phyloP scores from a whole-genome alignment of 495 filamentous ascomycete species.

The Penicillium cinerascens region DNA sequence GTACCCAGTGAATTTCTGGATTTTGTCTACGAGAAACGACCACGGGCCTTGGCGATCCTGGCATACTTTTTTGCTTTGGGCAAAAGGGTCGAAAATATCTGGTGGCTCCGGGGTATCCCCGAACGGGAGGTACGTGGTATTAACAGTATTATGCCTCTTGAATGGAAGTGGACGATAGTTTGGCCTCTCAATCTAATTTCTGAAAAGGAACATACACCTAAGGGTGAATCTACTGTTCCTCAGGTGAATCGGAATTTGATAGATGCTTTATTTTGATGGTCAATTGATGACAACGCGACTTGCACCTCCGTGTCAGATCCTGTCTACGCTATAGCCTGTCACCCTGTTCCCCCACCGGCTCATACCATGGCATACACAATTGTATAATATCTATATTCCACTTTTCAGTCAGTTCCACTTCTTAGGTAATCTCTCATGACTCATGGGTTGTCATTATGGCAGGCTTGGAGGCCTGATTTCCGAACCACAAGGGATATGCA shows the following conservation, averaged over 20 bases:
- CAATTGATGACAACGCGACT: not conserved
- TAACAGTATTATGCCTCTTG: constrained; percentile 25
- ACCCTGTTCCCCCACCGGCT: too few species aligned
- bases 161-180: constrained; percentile 36
- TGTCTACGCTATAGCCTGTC: not conserved
- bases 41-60: constrained; percentile 33
- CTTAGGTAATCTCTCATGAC: not conserved
- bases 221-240: not conserved
- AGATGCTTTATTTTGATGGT: not conserved
- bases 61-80: constrained; percentile 39
- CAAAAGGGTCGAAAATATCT: constrained; percentile 25
- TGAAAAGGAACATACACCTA: not conserved
- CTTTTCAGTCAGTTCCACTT: too few species aligned
- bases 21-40: constrained; percentile 28
- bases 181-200: constrained; percentile 31
- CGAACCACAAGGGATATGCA: not conserved
- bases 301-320: not conserved
- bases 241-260: not conserved
- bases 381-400: not conserved
- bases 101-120: constrained; percentile 42
- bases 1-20: constrained; percentile 29
- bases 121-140: constrained; percentile 38
- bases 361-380: not conserved
- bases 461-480: not conserved
- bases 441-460: not conserved